Base-by-base conservation (phyloP, 441 rosid genomes). In the Pelargonium myrrhifolium region DNA sequence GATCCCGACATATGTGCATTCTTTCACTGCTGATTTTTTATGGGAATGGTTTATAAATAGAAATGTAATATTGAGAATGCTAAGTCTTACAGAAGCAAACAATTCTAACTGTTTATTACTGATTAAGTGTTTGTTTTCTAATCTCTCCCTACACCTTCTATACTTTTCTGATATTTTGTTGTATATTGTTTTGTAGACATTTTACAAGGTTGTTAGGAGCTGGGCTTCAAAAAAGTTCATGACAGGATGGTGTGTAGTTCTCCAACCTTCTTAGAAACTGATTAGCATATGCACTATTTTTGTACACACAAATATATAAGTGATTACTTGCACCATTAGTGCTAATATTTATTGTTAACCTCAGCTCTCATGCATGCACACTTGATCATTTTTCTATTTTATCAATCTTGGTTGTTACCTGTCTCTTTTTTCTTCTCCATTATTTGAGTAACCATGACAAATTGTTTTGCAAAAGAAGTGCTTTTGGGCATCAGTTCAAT, bases 151-250 rank as follows among this genome's bases (percentile, higher is more conserved):
- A 9, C 59, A 6, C 59, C 11, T 17, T 6, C 15, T 20, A 1
- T 8, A 14, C 42, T 43, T 49, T 0, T 35, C 66, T 68, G 55
- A 66, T 64, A n/a, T 65, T 6, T 42, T 18, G 43, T 42, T 77
- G 15, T 51, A 62, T 24, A 1, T 14, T 68, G 66, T 70, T n/a
- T 51, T 84, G 76, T 76, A 94, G 99, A 92, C 98, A 0, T 89
- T 90, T 79, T 84, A 78, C 87, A 92, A 87, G 77, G 87, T 94
- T 69, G 69, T 88, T 66, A 77, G 92, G 79, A 94, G 98, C 84
- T 94, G 99, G 98, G 93, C 98, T 63, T 92, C 97, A 2, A 94
- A 94, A 74, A 94, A 94, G 85, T 92, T 95, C 82, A 87, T 95
- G 95, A 92, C 97, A 31, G 98, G 99, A 84, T 92, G 97, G 99